Evolutionary conservation across 2,329 filamentous ascomycete genomes (phyloP).

Genomic region (Botrytis deweyae): DNA sequence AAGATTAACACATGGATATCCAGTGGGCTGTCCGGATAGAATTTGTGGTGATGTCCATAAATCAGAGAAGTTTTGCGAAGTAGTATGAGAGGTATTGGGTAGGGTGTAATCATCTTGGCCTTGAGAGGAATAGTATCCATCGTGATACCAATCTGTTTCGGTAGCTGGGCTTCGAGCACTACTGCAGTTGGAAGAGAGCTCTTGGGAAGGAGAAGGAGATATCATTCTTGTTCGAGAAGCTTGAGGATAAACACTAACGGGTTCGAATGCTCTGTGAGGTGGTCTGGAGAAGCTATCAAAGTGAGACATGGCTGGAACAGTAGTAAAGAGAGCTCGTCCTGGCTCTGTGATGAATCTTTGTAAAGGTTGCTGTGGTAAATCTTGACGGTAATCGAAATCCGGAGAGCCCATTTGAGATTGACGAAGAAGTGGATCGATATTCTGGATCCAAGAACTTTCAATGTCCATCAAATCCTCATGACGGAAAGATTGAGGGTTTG

Average conservation of each 20-base stretch:
- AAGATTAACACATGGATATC: conserved; percentile 31
- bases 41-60: not conserved
- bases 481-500: conserved; percentile 18
- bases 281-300: conserved; percentile 10
- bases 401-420: conserved; percentile 8
- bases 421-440: conserved; percentile 28
- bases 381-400: conserved; percentile 17
- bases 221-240: conserved; percentile 23
- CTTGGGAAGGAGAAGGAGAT: conserved; percentile 34
- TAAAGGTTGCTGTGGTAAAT: conserved; percentile 27
- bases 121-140: conserved; percentile 27
- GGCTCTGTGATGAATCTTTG: conserved; percentile 30
- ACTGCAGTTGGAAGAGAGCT: conserved; percentile 28
- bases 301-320: conserved; percentile 15
- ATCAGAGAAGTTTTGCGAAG: conserved; percentile 24
- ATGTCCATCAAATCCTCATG: conserved; percentile 22
- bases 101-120: conserved; percentile 24
- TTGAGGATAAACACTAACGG: conserved; percentile 28
- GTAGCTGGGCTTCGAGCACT: conserved; percentile 30
- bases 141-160: conserved; percentile 28
- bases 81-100: conserved; percentile 10
- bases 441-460: conserved; percentile 24
- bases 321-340: conserved; percentile 26
- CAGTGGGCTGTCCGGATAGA: conserved; percentile 10
- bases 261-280: conserved; percentile 21